Evolutionary conservation across 1,139 yeast species (phyloP).

Genomic region (Hansenula lynferdii): DNA sequence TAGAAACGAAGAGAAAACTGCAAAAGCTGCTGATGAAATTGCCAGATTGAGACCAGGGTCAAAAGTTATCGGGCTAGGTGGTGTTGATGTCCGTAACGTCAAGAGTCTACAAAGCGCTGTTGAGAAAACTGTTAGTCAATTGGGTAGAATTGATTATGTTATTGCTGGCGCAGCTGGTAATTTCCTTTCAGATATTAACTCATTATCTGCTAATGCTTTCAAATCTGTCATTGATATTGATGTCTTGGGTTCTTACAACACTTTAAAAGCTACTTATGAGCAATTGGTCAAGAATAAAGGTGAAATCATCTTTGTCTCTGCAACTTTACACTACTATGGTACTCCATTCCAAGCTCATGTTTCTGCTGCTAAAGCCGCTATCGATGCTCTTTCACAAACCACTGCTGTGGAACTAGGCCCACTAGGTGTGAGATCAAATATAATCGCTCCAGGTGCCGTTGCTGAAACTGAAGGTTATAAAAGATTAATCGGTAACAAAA

Average conservation of each 20-base stretch:
- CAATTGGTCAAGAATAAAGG: constrained; percentile 67
- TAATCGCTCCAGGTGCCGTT: constrained; percentile 87
- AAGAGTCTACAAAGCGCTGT: constrained; percentile 57
- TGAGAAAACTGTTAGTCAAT: constrained; percentile 50
- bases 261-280: constrained; percentile 73
- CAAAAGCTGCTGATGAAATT: constrained; percentile 63
- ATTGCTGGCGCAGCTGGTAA: constrained; percentile 97
- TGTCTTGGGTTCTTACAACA: constrained; percentile 78
- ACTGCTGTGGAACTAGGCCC: constrained; percentile 90
- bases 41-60: constrained; percentile 49
- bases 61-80: constrained; percentile 62
- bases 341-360: constrained; percentile 84
- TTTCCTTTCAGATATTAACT: constrained; percentile 75
- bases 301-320: constrained; percentile 69
- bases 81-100: constrained; percentile 73
- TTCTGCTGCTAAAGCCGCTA: constrained; percentile 92
- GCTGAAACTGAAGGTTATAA: constrained; percentile 77
- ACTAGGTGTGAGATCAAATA: constrained; percentile 71
- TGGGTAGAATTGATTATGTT: constrained; percentile 77
- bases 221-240: constrained; percentile 82
- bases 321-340: constrained; percentile 85
- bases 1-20: constrained; percentile 62
- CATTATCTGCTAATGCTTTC: constrained; percentile 79
- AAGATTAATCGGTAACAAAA: constrained; percentile 45
- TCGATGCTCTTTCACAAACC: constrained; percentile 78